Evolutionary conservation across 805 yeast species (phyloP).

Genomic region (Cyberlindnera maritima): DNA sequence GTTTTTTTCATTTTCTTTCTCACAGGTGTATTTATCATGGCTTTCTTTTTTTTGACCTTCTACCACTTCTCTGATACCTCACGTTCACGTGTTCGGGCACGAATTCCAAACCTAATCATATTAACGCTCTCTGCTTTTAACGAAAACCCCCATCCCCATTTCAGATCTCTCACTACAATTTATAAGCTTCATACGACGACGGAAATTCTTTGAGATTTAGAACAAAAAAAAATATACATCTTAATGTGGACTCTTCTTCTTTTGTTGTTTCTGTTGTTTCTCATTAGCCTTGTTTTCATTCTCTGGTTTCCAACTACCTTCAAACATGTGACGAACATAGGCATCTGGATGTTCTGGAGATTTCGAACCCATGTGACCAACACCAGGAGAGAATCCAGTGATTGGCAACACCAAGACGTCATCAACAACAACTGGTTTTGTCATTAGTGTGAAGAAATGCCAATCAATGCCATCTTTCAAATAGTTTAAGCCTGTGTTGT

Average conservation of each 20-base stretch:
- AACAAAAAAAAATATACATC: not conserved
- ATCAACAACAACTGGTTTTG: constrained; percentile 52
- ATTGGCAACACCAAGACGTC: constrained; percentile 74
- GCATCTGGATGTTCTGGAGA: constrained; percentile 44
- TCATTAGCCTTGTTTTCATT: constrained; percentile 12
- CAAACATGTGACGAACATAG: constrained; percentile 60
- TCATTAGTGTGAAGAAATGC: constrained; percentile 61
- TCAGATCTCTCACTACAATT: too few species aligned
- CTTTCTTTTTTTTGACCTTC: not conserved
- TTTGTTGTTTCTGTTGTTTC: constrained; percentile 4
- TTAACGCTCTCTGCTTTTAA: too few species aligned
- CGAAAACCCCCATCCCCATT: too few species aligned
- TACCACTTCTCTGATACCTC: not conserved
- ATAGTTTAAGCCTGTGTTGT: constrained; percentile 28
- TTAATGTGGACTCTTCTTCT: constrained; percentile 5
- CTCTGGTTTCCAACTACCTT: constrained; percentile 59
- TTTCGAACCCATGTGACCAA: constrained; percentile 65
- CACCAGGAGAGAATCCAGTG: constrained; percentile 66
- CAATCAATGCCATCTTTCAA: constrained; percentile 44
- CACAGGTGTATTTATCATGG: not conserved
- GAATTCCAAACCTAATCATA: too few species aligned
- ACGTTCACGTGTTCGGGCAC: too few species aligned
- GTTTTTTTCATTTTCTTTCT: not conserved
- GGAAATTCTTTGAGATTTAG: not conserved
- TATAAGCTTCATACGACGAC: not conserved